Base-by-base conservation (phyloP, 1,139 yeast species). In the Magnusiomyces clavatus region DNA sequence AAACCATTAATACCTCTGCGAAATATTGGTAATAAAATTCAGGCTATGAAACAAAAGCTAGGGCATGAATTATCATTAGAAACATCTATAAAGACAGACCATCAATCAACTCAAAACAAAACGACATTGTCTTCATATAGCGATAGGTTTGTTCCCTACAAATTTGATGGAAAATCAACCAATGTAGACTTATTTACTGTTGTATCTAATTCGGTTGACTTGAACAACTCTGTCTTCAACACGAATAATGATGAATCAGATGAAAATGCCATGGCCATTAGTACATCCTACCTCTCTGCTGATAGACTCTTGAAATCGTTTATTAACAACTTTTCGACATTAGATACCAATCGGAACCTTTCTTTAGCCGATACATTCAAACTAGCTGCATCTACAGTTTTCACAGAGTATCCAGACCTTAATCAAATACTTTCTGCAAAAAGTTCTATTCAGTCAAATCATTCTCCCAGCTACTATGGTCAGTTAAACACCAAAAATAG, bases 1-100 rank as follows among this genome's bases (percentile, higher is more conserved):
- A 50, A 41, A 14, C 53, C 49, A 16, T 50, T 38, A 39, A 49
- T 38, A 16, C 43, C 44, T 1, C 45, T 53, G 12, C 37, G 54
- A 17, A 45, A 20, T 36, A 42, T 53, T 16, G 47, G 43, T 42
- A 11, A 17, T 11, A 43, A 48, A 29, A 36, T 53, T 10, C 36
- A 38, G 1, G 45, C 39, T 4, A 51, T 47, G 37, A 53, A 49
- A 37, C 44, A 49, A 14, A 45, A 45, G 35, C 46, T 53, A 10
- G 56, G 44, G 10, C 5, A 5, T n/a, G 16, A 14, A 4, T 13
- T 37, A 37, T 14, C 11, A 12, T 14, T 10, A 24, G 31, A 8
- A 24, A 8, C 31, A 24, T 8, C 31, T n/a, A n/a, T n/a, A n/a
- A n/a, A n/a, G 8, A 24, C 31, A 24, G 31, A 24, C 4, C 4